These are phyloP conservation scores for Pseudogymnoascus verrucosus DNA, from an alignment of 2,329 filamentous ascomycete genomes.

Conservation along the genomic window DNA sequence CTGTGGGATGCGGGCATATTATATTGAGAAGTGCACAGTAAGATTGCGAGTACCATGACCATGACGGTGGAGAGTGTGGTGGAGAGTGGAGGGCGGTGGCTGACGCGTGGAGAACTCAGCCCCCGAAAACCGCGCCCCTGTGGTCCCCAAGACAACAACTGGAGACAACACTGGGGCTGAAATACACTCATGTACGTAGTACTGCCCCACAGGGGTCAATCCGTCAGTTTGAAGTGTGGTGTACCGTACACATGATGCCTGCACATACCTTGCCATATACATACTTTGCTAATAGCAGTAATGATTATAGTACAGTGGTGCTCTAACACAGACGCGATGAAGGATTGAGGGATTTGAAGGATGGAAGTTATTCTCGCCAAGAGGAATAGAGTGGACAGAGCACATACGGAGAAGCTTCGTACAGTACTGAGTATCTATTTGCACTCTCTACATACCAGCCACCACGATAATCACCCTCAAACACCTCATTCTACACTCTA, in stretches of 20 bases:
- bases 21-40: constrained; percentile 1
- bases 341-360: background rate
- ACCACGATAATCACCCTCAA: background rate
- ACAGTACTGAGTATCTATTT: background rate
- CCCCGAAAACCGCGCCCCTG: constrained; percentile 4
- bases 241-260: background rate
- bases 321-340: background rate
- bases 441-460: background rate
- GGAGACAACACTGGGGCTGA: background rate
- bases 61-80: background rate
- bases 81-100: background rate
- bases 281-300: background rate
- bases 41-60: constrained; percentile 3
- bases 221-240: background rate
- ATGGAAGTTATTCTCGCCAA: background rate
- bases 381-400: background rate
- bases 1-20: background rate
- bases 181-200: background rate
- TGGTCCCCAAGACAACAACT: constrained; percentile 1
- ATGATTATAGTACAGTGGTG: background rate
- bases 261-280: background rate
- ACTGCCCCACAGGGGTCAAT: background rate
- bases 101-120: constrained; percentile 5
- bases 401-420: too few relatives aligned
- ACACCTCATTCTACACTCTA: background rate